Evolutionary conservation across 2,329 filamentous ascomycete genomes (phyloP), one percentile per base, ranked within the genome.

Genomic region (Triangularia setosa): DNA sequence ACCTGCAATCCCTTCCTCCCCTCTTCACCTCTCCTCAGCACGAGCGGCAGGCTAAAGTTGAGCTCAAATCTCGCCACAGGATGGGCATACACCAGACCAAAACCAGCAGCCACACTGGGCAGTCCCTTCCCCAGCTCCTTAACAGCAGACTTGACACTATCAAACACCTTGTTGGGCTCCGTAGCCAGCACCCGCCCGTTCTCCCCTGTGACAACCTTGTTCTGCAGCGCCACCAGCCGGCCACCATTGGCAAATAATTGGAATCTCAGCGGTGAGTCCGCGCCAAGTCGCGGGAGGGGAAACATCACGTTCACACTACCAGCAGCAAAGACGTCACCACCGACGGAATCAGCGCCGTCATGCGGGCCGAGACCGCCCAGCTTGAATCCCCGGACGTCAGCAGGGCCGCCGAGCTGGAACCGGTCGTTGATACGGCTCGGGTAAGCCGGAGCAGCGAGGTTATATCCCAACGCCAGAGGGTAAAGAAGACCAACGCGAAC

Each of bases 241-340:
- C 95, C 95, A 18, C 90, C 92, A 73, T 97, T 99, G 72, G 95
- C 86, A 76, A 98, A 99, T 0, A 93, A 80, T 75, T 99, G 95
- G 40, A 98, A 80, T 8, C 95, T 87, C 24, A 99, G 83, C 11
- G 93, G 93, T 3, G 89, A 95, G 12, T 96, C 92, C 25, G 88
- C 86, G 2, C 92, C 92, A 23, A 91, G 86, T 64, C 88, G 87
- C 0, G 95, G 95, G 5, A 99, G 79, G 2, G 95, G 95, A 61
- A 97, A 79, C 18, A 97, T 86, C 66, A 98, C 80, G 69, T 93
- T 95, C 16, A 93, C 88, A 71, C 92, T 93, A 53, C 90, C 93
- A 2, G 95, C 95, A 18, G 93, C 92, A 74, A 93, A 98, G 11
- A 97, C 80, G 75, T 99, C 95, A 24, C 95, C 95, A 12, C 95